phyloP scores from a whole-genome alignment of 2,329 filamentous ascomycete genomes.

The Colletotrichum scovillei region DNA sequence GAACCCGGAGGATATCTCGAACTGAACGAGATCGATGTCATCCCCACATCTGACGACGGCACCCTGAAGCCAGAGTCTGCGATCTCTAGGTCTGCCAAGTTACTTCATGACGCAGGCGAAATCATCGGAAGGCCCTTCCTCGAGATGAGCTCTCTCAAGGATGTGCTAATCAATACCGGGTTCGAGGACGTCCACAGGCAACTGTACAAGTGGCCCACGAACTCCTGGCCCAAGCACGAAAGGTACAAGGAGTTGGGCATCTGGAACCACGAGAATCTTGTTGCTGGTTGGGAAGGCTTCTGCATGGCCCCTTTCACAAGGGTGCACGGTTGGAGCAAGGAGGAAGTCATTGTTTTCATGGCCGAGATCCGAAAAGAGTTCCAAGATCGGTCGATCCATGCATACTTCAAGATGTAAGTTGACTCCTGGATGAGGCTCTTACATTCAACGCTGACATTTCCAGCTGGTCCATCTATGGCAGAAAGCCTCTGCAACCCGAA shows the following conservation, averaged over 20 bases:
- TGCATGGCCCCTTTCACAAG: background rate
- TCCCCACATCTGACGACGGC: slow-evolving; percentile 53
- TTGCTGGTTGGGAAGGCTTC: background rate
- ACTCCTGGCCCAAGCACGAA: slow-evolving; percentile 61
- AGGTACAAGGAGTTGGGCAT: slow-evolving; percentile 60
- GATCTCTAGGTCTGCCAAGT: slow-evolving; percentile 45
- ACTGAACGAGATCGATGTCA: slow-evolving; percentile 51
- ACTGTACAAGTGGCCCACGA: slow-evolving; percentile 61
- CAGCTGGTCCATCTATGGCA: background rate
- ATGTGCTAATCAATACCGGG: slow-evolving; percentile 60
- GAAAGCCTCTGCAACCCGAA: background rate
- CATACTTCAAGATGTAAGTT: background rate
- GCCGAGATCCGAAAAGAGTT: background rate
- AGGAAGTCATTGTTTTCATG: background rate
- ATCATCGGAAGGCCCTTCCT: slow-evolving; percentile 43
- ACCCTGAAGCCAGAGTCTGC: slow-evolving; percentile 41
- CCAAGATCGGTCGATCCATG: background rate
- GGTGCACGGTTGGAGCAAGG: background rate
- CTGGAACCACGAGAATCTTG: background rate
- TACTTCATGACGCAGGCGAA: slow-evolving; percentile 44
- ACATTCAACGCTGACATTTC: background rate
- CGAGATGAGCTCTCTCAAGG: slow-evolving; percentile 42
- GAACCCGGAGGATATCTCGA: slow-evolving; percentile 46
- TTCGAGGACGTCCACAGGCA: slow-evolving; percentile 63
- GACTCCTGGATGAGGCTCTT: background rate